Conservation (phyloP, 2,329 filamentous ascomycete species). For the Fusarium sp. region DNA sequence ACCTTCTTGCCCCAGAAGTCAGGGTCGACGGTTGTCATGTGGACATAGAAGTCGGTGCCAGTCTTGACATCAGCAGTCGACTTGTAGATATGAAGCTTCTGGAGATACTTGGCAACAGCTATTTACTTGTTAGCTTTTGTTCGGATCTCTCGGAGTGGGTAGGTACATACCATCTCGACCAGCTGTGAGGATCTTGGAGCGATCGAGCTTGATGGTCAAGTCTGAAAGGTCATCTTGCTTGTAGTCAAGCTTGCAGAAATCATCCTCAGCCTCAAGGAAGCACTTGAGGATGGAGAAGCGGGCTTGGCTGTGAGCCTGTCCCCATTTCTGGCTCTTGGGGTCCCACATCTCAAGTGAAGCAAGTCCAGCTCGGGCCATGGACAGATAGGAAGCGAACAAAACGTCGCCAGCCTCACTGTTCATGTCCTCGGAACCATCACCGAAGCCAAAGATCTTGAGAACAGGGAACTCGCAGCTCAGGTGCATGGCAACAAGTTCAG, state of each 20-base stretch:
- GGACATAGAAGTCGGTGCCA: slow-evolving; percentile 83
- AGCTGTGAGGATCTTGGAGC: slow-evolving; percentile 84
- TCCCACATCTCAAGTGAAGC: slow-evolving; percentile 94
- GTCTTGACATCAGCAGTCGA: slow-evolving; percentile 83
- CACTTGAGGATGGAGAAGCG: slow-evolving; percentile 88
- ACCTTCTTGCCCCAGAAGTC: slow-evolving; percentile 88
- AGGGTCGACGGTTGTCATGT: slow-evolving; percentile 83
- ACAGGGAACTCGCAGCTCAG: slow-evolving; percentile 90
- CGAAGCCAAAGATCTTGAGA: slow-evolving; percentile 91
- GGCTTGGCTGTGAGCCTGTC: slow-evolving; percentile 90
- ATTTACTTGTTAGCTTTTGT: slow-evolving; percentile 38
- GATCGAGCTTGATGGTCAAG: slow-evolving; percentile 83
- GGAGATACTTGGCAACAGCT: slow-evolving; percentile 87
- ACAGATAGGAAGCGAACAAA: slow-evolving; percentile 87
- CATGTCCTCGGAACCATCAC: slow-evolving; percentile 79
- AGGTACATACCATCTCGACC: slow-evolving; percentile 72
- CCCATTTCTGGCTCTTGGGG: slow-evolving; percentile 90
- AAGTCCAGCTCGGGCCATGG: slow-evolving; percentile 94
- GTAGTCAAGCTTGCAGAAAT: slow-evolving; percentile 86
- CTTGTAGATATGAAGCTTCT: slow-evolving; percentile 94
- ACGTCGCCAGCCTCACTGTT: slow-evolving; percentile 84
- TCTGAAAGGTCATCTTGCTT: slow-evolving; percentile 80
- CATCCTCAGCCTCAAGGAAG: slow-evolving; percentile 86
- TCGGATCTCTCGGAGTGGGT: background rate
- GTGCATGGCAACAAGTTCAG: slow-evolving; percentile 93